These are phyloP conservation scores for Puccinia polysora DNA, from an alignment of 1,284 basidiomycete species.

Conservation along the genomic window DNA sequence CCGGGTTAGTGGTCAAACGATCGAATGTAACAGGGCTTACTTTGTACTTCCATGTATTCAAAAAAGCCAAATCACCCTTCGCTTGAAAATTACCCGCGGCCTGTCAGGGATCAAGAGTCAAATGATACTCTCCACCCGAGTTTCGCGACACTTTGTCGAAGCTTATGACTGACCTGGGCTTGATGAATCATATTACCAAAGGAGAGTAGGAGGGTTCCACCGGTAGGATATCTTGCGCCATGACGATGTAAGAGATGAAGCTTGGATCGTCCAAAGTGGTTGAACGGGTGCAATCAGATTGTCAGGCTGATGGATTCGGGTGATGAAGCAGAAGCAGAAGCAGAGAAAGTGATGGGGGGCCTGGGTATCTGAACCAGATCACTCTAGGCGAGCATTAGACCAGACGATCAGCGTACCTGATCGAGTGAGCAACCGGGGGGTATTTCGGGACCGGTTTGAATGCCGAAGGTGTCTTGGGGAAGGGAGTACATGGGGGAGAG, in stretches of 20 bases:
- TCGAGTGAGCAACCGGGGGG: constrained; percentile 15
- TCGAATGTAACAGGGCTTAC: neutral
- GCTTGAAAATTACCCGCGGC: constrained; percentile 10
- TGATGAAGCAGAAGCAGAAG: neutral
- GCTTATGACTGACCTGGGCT: constrained; percentile 8
- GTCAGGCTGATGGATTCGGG: neutral
- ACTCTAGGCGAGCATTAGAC: neutral
- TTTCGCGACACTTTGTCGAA: neutral
- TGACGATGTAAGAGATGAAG: constrained; percentile 36
- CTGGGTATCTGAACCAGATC: neutral
- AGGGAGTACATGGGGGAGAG: constrained; percentile 30
- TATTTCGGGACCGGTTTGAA: constrained; percentile 17
- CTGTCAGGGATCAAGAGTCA: no score
- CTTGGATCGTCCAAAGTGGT: no score
- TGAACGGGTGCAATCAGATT: neutral
- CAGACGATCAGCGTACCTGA: no score
- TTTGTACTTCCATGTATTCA: constrained; percentile 32
- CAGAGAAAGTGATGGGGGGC: neutral
- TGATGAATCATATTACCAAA: constrained; percentile 8
- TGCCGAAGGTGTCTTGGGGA: constrained; percentile 5
- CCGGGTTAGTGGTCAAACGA: neutral
- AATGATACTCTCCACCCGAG: neutral
- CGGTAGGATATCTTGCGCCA: constrained; percentile 38
- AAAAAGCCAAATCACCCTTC: constrained; percentile 7
- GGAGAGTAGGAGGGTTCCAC: neutral